phyloP scores from a whole-genome alignment of 208 protist species.

The Leishmania amazonensis region DNA sequence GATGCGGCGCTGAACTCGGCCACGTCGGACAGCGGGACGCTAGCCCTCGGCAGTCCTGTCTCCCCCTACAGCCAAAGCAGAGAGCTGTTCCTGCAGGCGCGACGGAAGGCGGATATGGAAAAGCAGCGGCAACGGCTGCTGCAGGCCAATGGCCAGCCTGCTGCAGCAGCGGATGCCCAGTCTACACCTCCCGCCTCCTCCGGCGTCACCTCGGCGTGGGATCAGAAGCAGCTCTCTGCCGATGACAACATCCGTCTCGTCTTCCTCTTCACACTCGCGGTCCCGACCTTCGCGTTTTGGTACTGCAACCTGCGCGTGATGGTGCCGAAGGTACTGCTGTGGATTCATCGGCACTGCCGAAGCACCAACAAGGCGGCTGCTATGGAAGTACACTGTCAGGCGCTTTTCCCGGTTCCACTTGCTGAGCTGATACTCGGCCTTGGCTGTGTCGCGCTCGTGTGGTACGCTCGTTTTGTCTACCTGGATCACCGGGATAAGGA shows the following conservation, averaged over 20 bases:
- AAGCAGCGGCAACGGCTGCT: slow-evolving; percentile 1
- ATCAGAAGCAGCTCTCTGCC: slow-evolving; percentile 16
- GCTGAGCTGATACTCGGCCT: background rate
- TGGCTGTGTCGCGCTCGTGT: background rate
- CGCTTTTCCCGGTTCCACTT: background rate
- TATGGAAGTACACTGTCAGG: background rate
- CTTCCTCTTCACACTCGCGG: slow-evolving; percentile 25
- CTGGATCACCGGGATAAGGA: slow-evolving; percentile 32
- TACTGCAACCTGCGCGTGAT: slow-evolving; percentile 13
- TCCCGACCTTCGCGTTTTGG: slow-evolving; percentile 15
- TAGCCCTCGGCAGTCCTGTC: background rate
- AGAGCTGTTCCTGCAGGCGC: slow-evolving; percentile 9
- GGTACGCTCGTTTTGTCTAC: slow-evolving; percentile 33
- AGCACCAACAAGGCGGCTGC: background rate
- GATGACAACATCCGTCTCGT: slow-evolving; percentile 24
- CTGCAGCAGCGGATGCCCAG: slow-evolving; percentile 3
- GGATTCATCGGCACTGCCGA: slow-evolving; percentile 2
- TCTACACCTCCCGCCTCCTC: slow-evolving; percentile 2
- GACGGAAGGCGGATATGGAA: background rate
- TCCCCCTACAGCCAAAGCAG: slow-evolving; percentile 19
- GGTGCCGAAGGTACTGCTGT: slow-evolving; percentile 10
- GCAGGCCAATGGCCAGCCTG: slow-evolving; percentile 11
- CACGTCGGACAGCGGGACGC: background rate
- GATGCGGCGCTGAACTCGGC: background rate
- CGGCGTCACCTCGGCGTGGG: slow-evolving; percentile 16